These are phyloP conservation scores for Arthrobotrys conoides DNA, from an alignment of 2,329 filamentous ascomycete genomes.

Conservation along the genomic window DNA sequence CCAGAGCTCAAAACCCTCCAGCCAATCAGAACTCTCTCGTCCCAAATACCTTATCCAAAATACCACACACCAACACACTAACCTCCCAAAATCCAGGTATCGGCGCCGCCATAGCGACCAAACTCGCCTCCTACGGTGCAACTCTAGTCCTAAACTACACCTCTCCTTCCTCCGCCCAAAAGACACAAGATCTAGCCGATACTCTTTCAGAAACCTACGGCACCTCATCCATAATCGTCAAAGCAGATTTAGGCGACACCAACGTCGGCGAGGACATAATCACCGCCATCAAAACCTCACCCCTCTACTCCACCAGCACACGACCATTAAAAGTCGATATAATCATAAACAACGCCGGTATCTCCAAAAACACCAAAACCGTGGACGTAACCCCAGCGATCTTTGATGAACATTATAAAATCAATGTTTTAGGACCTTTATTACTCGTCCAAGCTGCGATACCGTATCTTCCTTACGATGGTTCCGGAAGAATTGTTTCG, in stretches of 20 bases:
- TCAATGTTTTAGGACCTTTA: constrained; percentile 86
- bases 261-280: constrained; percentile 39
- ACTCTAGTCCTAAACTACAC: constrained; percentile 81
- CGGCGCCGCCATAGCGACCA: constrained; percentile 77
- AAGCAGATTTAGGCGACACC: constrained; percentile 76
- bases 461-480: constrained; percentile 78
- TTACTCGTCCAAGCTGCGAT: constrained; percentile 81
- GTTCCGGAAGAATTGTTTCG: constrained; percentile 76
- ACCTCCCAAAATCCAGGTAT: constrained; percentile 73
- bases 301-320: constrained; percentile 67
- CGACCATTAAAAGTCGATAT: constrained; percentile 79
- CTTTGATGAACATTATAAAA: constrained; percentile 79
- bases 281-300: constrained; percentile 69
- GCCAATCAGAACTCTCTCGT: constrained; percentile 1
- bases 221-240: constrained; percentile 75
- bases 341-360: constrained; percentile 88
- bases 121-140: constrained; percentile 80
- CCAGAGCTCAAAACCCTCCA: not conserved
- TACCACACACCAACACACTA: constrained; percentile 30
- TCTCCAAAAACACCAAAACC: constrained; percentile 76
- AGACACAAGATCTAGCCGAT: constrained; percentile 72
- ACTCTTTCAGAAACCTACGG: constrained; percentile 73
- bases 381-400: constrained; percentile 76
- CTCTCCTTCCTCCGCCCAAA: constrained; percentile 73
- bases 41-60: constrained; percentile 5